Conservation (phyloP, 768 basidiomycete species). For the Leccinum broughii region DNA sequence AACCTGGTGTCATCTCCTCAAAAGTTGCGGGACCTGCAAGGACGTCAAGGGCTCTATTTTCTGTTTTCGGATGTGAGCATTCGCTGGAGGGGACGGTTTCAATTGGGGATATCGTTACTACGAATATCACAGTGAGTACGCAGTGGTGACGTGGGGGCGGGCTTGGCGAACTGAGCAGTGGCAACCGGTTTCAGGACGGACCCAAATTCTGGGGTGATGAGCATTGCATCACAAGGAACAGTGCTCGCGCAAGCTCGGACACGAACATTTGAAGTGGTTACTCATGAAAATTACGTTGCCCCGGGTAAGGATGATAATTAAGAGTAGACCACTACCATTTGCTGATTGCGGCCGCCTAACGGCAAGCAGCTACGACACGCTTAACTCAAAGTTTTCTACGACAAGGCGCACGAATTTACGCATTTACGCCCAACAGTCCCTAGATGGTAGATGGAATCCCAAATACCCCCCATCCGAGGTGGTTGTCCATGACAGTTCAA, state of each 20-base stretch:
- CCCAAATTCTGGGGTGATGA: constrained; percentile 45
- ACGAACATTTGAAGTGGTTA: constrained; percentile 74
- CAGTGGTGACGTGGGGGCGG: constrained; percentile 12
- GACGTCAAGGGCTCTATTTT: constrained; percentile 82
- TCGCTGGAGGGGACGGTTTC: constrained; percentile 72
- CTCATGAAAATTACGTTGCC: constrained; percentile 72
- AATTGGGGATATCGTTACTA: constrained; percentile 71
- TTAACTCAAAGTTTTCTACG: constrained; percentile 58
- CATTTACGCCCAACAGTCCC: constrained; percentile 42
- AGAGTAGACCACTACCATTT: constrained; percentile 15
- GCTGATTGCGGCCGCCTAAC: constrained; percentile 19
- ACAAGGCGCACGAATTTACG: constrained; percentile 59
- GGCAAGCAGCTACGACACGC: constrained; percentile 44
- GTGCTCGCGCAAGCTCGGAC: constrained; percentile 74
- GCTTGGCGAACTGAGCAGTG: constrained; percentile 15
- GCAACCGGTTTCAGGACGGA: constrained; percentile 41
- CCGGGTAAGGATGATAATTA: constrained; percentile 56
- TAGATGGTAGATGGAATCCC: constrained; percentile 31
- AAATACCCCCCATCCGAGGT: constrained; percentile 7
- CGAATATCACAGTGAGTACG: constrained; percentile 69
- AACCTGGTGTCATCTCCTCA: constrained; percentile 83
- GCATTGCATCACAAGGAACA: constrained; percentile 57
- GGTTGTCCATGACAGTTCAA: constrained; percentile 17
- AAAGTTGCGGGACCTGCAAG: constrained; percentile 76
- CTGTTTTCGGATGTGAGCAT: constrained; percentile 91